Evolutionary conservation across 2,329 filamentous ascomycete genomes (phyloP), one percentile per base, ranked within the genome.

Genomic region (Ophiostoma perfectum): DNA sequence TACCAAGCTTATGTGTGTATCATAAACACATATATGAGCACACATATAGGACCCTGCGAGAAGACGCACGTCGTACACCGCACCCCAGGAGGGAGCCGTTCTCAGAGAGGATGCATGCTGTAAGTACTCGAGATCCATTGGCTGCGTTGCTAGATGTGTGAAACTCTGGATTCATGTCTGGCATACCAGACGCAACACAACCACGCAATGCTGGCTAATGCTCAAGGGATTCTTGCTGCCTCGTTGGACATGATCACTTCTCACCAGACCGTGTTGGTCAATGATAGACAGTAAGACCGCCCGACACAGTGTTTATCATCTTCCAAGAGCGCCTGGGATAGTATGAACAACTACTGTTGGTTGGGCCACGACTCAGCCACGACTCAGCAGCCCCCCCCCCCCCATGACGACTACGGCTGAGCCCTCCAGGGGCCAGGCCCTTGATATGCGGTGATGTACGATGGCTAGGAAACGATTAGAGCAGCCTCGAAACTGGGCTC

Each of bases 341-440:
- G 47, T 49, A 49, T 49, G 47, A 14, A n/a, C 47, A 49, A n/a
- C 49, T 27, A 55, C n/a, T 18, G 49, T 55, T 55, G 55, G 49
- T 27, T 60, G 55, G 55, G 55, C 55, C 27, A 36, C 27, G 55
- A 60, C 55, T 60, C 55, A 60, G 55, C 55, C 55, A 60, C 55
- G n/a, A 55, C 27, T 11, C 27, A 27, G 27, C 27, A 44, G 42
- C 42, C 42, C 6, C 1, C 55, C 42, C 6, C 1, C 55, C 27
- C 49, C 18, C 8, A 38, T 38, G 27, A 38, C 27, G 55, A 60
- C 38, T 18, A 60, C 55, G 55, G 55, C 55, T 38, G 55, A 60
- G 55, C 55, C 55, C 55, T 18, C 55, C 27, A 39, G 27, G 55
- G 55, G 55, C 27, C 55, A 60, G 38, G 55, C 55, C 38, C 9